Percentiles rank a stretch among this genome's conserved stretches.
Evolutionary conservation across 2,329 filamentous ascomycete species (phyloP).

Genomic region (Colletotrichum tabaci): DNA sequence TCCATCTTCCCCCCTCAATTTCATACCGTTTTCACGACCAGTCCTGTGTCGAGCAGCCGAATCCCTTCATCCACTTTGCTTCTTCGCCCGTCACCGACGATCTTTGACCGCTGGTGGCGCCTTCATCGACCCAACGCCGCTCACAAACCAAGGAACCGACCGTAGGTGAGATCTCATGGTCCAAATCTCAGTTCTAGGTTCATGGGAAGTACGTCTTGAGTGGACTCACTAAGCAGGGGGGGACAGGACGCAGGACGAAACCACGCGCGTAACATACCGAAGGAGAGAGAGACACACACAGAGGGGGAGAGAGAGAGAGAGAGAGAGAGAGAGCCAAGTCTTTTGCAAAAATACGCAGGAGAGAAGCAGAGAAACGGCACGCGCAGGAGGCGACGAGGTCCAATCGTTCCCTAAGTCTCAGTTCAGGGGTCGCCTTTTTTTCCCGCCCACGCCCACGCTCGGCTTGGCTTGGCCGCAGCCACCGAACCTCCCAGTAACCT

Average conservation of each 20-base stretch:
- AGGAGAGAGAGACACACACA: no score
- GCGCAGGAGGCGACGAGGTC: constrained; percentile 31
- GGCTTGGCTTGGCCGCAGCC: constrained; percentile 38
- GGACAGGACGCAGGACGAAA: constrained; percentile 11
- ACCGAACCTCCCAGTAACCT: constrained; percentile 30
- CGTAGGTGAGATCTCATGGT: constrained; percentile 23
- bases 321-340: constrained; percentile 12
- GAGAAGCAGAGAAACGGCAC: constrained; percentile 14
- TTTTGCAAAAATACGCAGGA: constrained; percentile 5
- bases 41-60: constrained; percentile 16
- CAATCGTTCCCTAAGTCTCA: constrained; percentile 35
- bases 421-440: constrained; percentile 33
- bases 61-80: constrained; percentile 13
- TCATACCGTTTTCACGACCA: neutral
- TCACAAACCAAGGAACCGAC: neutral
- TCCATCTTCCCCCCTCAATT: neutral
- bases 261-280: constrained; percentile 11
- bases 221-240: constrained; percentile 25
- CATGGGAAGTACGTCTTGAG: constrained; percentile 7
- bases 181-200: constrained; percentile 2
- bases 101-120: constrained; percentile 20
- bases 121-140: constrained; percentile 22
- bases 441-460: constrained; percentile 15
- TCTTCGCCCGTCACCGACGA: constrained; percentile 27
- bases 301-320: no score